Evolutionary conservation across 768 basidiomycete species (phyloP), one percentile per base, ranked within the genome.

Genomic region (Russula sp.): DNA sequence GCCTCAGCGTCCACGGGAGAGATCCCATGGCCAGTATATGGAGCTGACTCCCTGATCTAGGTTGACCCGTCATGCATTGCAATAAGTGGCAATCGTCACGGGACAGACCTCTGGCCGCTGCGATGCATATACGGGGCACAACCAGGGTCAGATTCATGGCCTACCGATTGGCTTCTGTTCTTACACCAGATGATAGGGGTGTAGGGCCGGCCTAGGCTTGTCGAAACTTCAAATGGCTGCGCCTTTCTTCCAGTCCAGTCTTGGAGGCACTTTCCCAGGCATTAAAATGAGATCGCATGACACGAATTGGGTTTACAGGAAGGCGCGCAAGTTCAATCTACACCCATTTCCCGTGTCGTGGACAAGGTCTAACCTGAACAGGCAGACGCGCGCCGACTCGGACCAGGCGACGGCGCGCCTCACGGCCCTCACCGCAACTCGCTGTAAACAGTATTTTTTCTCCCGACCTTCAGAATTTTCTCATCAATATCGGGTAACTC

Each of bases 131-230:
- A 20, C 53, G 40, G 51, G 44, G 22, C 7, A 26, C 34, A 40
- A 36, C 5, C 54, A 32, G 16, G 42, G 55, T 38, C 59, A 49
- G 63, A 60, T 55, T 59, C 26, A 18, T 54, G 22, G 36, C 13
- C 26, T 34, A 60, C 57, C 52, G 57, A 59, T 64, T 64, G 63
- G 52, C 63, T 64, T 64, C 58, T 46, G 36, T 64, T 60, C 59
- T 60, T 64, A 50, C 53, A 49, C 42, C 34, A 64, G 49, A 50
- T 44, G 40, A 54, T 59, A 60, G 38, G 38, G 48, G 28, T 32
- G 63, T 24, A 38, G 8, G 59, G 53, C 63, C 53, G 32, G 61
- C 46, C 61, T 50, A 40, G 58, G 34, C 28, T 54, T 54, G 44
- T 56, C 32, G 28, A 54, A 61, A 20, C 44, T 36, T 20, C 44